These are phyloP conservation scores for Tolypocladium capitatum DNA, from an alignment of 2,329 filamentous ascomycete genomes.

Conservation along the genomic window DNA sequence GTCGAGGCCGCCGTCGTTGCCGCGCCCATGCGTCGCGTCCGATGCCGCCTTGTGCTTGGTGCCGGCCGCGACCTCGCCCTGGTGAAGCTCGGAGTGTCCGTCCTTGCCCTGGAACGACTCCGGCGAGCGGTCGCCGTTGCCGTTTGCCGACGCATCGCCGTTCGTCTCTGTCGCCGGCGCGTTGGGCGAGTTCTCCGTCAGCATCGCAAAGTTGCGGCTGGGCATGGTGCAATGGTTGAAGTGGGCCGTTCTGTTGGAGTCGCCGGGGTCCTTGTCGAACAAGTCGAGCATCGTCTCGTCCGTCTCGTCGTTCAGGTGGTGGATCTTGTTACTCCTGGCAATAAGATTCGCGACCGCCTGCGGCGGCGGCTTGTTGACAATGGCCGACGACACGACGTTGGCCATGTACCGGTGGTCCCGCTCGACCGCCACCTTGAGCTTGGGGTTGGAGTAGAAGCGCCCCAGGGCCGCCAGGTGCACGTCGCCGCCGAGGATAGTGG, in stretches of 20 bases:
- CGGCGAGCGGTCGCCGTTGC: constrained; percentile 4
- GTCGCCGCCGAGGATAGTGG: constrained; percentile 88
- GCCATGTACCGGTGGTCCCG: constrained; percentile 89
- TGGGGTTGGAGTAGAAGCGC: constrained; percentile 86
- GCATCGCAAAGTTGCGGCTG: constrained; percentile 82
- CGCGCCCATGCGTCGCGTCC: constrained; percentile 38
- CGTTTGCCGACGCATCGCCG: constrained; percentile 11
- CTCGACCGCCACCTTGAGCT: constrained; percentile 61
- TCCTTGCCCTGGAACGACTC: constrained; percentile 35
- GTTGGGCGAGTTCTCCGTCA: constrained; percentile 72
- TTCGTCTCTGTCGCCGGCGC: constrained; percentile 17
- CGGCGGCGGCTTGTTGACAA: constrained; percentile 88
- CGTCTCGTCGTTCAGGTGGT: constrained; percentile 56
- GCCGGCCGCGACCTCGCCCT: constrained; percentile 66
- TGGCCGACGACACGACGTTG: constrained; percentile 87
- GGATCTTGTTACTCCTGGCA: constrained; percentile 75
- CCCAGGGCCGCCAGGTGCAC: constrained; percentile 87
- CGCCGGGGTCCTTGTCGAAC: constrained; percentile 80
- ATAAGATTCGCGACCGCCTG: constrained; percentile 80
- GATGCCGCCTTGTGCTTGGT: constrained; percentile 62
- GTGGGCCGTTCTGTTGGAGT: constrained; percentile 54
- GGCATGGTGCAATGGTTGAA: constrained; percentile 83
- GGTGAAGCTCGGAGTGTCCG: constrained; percentile 58
- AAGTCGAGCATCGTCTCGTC: constrained; percentile 91
- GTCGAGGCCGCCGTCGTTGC: constrained; percentile 54